Evolutionary conservation across 305 asterid species (phyloP).

Genomic region (Fraxinus nigra): DNA sequence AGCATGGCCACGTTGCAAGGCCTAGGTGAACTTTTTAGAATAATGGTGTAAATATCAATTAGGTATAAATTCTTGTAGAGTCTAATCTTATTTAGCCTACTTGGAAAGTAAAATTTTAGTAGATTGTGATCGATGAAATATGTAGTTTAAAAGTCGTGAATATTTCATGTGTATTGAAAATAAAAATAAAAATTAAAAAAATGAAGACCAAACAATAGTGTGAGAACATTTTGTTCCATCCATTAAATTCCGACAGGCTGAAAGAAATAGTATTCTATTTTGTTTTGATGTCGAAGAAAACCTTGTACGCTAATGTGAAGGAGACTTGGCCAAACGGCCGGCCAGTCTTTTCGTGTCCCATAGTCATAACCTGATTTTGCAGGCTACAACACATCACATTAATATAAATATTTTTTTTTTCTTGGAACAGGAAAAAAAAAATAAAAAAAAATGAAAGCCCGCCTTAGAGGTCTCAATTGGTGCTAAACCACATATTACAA

Average conservation of each 20-base stretch:
- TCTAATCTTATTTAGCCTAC: too few relatives aligned
- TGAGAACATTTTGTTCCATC: neutral
- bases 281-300: neutral
- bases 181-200: too few relatives aligned
- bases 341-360: neutral
- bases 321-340: neutral
- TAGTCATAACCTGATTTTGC: neutral
- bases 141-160: too few relatives aligned
- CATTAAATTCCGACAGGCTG: neutral
- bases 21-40: too few relatives aligned
- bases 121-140: too few relatives aligned
- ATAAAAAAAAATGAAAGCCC: neutral
- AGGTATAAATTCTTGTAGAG: too few relatives aligned
- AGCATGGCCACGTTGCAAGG: too few relatives aligned
- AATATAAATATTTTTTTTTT: neutral
- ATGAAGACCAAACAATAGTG: neutral
- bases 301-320: neutral
- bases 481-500: neutral
- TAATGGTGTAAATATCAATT: too few relatives aligned
- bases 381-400: neutral
- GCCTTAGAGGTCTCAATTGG: neutral
- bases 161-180: neutral
- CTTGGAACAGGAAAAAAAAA: neutral
- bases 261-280: neutral
- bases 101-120: too few relatives aligned